These are phyloP conservation scores for Fusarium napiforme DNA, from an alignment of 2,329 filamentous ascomycete genomes.

Conservation along the genomic window DNA sequence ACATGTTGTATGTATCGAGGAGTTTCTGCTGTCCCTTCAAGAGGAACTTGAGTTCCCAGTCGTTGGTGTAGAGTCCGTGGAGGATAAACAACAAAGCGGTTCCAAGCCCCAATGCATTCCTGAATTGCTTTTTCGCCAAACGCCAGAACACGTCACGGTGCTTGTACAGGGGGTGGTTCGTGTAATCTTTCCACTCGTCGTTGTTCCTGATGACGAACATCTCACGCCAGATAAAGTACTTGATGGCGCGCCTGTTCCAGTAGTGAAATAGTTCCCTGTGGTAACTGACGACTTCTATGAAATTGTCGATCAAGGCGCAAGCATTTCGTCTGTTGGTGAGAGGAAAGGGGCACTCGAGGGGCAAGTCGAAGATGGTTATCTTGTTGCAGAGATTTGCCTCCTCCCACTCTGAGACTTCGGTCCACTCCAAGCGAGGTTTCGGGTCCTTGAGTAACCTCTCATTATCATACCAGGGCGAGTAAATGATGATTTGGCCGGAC, in stretches of 20 bases:
- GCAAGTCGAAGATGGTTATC: background rate
- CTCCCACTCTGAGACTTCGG: background rate
- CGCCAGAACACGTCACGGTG: background rate
- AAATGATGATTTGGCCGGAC: background rate
- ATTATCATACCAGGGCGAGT: background rate
- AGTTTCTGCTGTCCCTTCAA: background rate
- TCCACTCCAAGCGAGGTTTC: background rate
- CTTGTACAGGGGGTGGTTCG: background rate
- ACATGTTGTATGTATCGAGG: background rate
- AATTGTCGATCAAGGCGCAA: background rate
- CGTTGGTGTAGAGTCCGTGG: background rate
- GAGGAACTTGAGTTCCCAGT: background rate
- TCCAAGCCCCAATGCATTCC: background rate
- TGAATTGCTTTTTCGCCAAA: background rate
- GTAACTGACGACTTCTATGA: background rate
- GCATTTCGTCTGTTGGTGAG: background rate
- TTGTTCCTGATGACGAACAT: background rate
- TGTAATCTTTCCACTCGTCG: background rate
- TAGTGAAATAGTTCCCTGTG: background rate
- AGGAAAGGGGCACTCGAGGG: background rate
- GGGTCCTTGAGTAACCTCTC: background rate
- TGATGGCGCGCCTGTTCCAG: background rate
- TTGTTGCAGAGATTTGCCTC: background rate
- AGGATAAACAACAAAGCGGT: background rate
- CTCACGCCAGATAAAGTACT: background rate